Evolutionary conservation across 768 basidiomycete genomes (phyloP), one percentile per base, ranked within the genome.

Genomic region (Lanmaoa pseudosensibilis): DNA sequence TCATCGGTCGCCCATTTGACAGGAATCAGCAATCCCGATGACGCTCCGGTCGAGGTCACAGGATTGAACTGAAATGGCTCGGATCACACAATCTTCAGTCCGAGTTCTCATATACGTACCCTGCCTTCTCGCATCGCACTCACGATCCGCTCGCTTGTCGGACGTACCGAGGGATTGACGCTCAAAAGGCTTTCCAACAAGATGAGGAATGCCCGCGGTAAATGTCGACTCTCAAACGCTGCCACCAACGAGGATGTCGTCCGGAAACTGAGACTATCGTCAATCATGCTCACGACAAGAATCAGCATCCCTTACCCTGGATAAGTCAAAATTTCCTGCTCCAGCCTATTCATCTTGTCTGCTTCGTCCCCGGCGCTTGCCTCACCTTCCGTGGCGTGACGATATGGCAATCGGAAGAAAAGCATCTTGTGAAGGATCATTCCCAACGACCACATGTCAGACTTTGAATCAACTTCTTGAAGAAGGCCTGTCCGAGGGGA

Each of bases 391-490:
- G 85, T 76, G 1, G 88, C 86, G 60, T 92, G 85, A 18, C 78
- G 80, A 66, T 94, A 98, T 0, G 96, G 95, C 19, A 96, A 73
- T 34, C 84, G 83, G 74, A 98, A 94, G 75, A 97, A 98, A 1
- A 96, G 74, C 58, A 98, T 80, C 65, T 94, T 95, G 76, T 98
- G 87, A 18, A 98, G 78, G 54, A 98, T 92, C 89, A 98, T 94
- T 59, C 95, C 95, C 16, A 98, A 79, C 6, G 92, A 92, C 95
- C 96, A 98, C 86, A 97, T 94, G 68, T 98, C 95, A 5, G 90
- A 83, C 66, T 94, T 94, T 0, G 92, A 92, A 64, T 92, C 88
- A 3, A 92, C 79, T 45, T 89, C 86, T 9, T 76, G 78, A 9
- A 90, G 82, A 21, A 79, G 71, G 0, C 91, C 90, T 0, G 84